A percentile compares a stretch with the other conserved stretches of the same genome.
These are phyloP conservation scores for Sordaria brevicollis DNA, from an alignment of 495 filamentous ascomycete species.

Conservation along the genomic window DNA sequence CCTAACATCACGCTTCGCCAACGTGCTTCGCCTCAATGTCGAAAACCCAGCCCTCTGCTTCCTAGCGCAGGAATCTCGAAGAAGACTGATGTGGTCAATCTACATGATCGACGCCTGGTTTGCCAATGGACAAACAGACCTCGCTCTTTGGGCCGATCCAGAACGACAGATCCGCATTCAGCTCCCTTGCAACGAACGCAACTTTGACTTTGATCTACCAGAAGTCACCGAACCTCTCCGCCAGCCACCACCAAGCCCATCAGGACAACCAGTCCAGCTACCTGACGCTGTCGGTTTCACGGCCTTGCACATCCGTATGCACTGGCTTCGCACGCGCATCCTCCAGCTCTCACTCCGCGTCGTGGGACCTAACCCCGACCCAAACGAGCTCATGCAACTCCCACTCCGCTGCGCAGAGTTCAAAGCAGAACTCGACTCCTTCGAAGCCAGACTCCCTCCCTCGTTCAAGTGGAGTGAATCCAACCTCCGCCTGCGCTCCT, in stretches of 20 bases:
- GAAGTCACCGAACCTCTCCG: conserved; percentile 34
- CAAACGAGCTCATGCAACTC: conserved; percentile 26
- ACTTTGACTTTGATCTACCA: conserved; percentile 42
- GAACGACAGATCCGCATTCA: conserved; percentile 33
- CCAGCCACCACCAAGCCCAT: conserved; percentile 19
- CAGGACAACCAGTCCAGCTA: conserved; percentile 15
- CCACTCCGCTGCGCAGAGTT: conserved; percentile 30
- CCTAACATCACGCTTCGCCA: conserved; percentile 36
- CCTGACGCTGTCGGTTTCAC: conserved; percentile 38
- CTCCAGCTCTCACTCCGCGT: conserved; percentile 31
- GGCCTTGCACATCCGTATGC: conserved; percentile 36
- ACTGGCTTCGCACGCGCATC: conserved; percentile 36
- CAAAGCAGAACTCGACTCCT: conserved; percentile 30
- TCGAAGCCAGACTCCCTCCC: conserved; percentile 33
- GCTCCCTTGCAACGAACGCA: conserved; percentile 41
- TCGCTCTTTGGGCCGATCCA: conserved; percentile 34
- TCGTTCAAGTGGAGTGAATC: conserved; percentile 38
- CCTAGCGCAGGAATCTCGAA: conserved; percentile 37
- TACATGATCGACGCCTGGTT: conserved; percentile 39
- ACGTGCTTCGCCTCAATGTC: conserved; percentile 37
- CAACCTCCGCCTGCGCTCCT: conserved; percentile 38
- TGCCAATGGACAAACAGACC: conserved; percentile 34
- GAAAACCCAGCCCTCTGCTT: conserved; percentile 39
- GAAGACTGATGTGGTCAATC: conserved; percentile 42
- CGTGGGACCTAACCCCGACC: conserved; percentile 15